Conservation (phyloP, 768 basidiomycete species). For the Mycena belliarum region DNA sequence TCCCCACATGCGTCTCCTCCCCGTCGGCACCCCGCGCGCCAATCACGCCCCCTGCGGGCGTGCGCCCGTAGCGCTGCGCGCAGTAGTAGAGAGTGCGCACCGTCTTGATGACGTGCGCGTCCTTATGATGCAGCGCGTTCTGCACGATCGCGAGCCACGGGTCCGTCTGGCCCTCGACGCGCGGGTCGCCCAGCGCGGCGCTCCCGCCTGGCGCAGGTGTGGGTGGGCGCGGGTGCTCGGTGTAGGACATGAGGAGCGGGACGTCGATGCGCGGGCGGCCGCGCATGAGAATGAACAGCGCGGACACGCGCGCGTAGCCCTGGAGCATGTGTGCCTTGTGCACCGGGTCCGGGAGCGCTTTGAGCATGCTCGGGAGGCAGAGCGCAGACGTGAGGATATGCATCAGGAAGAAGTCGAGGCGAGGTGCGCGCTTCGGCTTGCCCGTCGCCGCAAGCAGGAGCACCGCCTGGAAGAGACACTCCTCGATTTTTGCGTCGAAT, state of each 20-base stretch:
- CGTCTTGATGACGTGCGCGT: constrained; percentile 41
- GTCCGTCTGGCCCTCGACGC: constrained; percentile 24
- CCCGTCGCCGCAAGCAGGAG: constrained; percentile 40
- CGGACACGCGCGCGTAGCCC: constrained; percentile 31
- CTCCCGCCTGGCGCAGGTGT: background rate
- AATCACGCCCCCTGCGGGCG: constrained; percentile 25
- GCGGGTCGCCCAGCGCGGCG: constrained; percentile 29
- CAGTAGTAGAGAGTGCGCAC: constrained; percentile 34
- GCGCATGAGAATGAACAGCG: constrained; percentile 34
- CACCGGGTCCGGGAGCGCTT: constrained; percentile 19
- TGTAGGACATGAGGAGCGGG: constrained; percentile 38
- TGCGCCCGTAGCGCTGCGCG: constrained; percentile 32
- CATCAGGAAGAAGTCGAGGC: constrained; percentile 45
- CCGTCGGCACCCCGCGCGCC: constrained; percentile 31
- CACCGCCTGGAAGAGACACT: constrained; percentile 37
- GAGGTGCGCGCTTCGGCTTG: constrained; percentile 35
- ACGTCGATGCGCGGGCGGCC: constrained; percentile 32
- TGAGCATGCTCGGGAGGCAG: constrained; percentile 39
- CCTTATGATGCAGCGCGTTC: constrained; percentile 37
- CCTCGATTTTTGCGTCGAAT: constrained; percentile 37
- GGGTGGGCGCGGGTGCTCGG: constrained; percentile 34
- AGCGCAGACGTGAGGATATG: constrained; percentile 42
- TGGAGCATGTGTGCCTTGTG: constrained; percentile 36
- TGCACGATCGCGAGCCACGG: constrained; percentile 41
- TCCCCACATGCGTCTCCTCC: constrained; percentile 37